A percentile compares a stretch with the other conserved stretches of the same genome.
Evolutionary conservation across 2,329 filamentous ascomycete genomes (phyloP).

Genomic region (Coniochaeta pulveracea): DNA sequence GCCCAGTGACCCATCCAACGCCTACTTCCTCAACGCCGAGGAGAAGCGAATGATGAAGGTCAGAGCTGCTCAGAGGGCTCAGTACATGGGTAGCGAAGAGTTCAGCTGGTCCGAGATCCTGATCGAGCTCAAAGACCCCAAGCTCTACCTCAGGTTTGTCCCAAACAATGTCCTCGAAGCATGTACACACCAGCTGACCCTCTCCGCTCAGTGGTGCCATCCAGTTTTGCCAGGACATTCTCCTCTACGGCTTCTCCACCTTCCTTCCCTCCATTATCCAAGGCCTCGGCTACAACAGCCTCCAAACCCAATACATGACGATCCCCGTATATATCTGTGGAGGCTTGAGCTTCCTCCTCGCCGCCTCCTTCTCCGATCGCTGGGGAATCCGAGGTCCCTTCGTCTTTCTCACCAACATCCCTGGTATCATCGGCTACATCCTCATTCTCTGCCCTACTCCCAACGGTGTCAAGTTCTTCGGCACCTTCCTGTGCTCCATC

Average conservation of each 20-base stretch:
- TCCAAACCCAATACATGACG: slow-evolving; percentile 40
- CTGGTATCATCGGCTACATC: slow-evolving; percentile 36
- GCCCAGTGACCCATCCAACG: slow-evolving; percentile 31
- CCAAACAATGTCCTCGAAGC: neutral
- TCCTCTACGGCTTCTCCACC: slow-evolving; percentile 45
- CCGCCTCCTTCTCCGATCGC: slow-evolving; percentile 35
- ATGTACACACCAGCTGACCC: neutral
- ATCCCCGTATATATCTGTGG: slow-evolving; percentile 45
- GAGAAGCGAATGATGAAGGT: slow-evolving; percentile 38
- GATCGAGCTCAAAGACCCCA: slow-evolving; percentile 35
- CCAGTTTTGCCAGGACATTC: slow-evolving; percentile 39
- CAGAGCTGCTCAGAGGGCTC: slow-evolving; percentile 28
- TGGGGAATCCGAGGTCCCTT: slow-evolving; percentile 19
- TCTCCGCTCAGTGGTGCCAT: slow-evolving; percentile 20
- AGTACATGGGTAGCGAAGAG: slow-evolving; percentile 36
- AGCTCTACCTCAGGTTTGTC: slow-evolving; percentile 33
- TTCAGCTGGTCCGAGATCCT: slow-evolving; percentile 39
- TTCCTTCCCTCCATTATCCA: slow-evolving; percentile 45
- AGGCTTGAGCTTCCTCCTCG: slow-evolving; percentile 28
- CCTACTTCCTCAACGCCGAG: slow-evolving; percentile 34
- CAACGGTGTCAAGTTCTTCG: slow-evolving; percentile 36
- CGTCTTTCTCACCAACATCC: slow-evolving; percentile 46
- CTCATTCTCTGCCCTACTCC: slow-evolving; percentile 34
- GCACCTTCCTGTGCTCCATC: slow-evolving; percentile 33
- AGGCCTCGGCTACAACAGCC: slow-evolving; percentile 36